Base-by-base conservation (phyloP, 305 asterid genomes). In the Rubia tinctorum region DNA sequence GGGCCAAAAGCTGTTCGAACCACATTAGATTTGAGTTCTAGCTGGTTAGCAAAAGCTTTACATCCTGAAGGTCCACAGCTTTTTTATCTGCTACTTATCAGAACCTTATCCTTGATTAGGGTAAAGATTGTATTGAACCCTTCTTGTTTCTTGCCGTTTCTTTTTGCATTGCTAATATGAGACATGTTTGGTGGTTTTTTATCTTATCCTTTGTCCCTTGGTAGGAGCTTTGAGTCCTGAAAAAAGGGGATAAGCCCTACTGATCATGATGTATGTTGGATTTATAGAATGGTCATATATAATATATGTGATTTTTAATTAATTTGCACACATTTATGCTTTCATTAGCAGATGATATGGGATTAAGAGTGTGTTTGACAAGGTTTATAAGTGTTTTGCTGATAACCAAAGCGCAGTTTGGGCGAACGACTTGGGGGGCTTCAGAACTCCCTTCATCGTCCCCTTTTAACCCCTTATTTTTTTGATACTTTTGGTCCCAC, bases 51-150 rank as follows among this genome's bases (percentile, higher is more conserved):
- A 71, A 43, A 66, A 76, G 44, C 72, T 79, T 66, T 37, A 61
- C 37, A 42, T 64, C 76, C 43, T 60, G 55, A 18, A 77, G 88
- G 87, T 80, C 91, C 89, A 84, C 83, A 43, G 23, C 10, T 53
- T 53, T 18, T 43, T 60, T 42, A 83, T 51, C 74, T 34, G 39
- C 39, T 34, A 34, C 59, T 60, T 42, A 83, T 51, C 74, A 67
- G 66, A 75, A 89, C 86, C 95, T 87, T 87, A 89, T 87, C 92
- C 82, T 80, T 83, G 84, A 79, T 81, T 83, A 76, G 76, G 92
- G 87, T 87, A 82, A 86, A 87, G 82, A 62, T 63, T 76, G 79
- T 25, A 82, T 58, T 77, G 76, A 77, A 79, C 85, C 71, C 72
- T 85, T 71, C 68, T 71, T 43, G 68, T 72, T 77, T 66, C 64